Evolutionary conservation across 2,329 filamentous ascomycete genomes (phyloP), one percentile per base, ranked within the genome.

Genomic region (Alternaria sp.): DNA sequence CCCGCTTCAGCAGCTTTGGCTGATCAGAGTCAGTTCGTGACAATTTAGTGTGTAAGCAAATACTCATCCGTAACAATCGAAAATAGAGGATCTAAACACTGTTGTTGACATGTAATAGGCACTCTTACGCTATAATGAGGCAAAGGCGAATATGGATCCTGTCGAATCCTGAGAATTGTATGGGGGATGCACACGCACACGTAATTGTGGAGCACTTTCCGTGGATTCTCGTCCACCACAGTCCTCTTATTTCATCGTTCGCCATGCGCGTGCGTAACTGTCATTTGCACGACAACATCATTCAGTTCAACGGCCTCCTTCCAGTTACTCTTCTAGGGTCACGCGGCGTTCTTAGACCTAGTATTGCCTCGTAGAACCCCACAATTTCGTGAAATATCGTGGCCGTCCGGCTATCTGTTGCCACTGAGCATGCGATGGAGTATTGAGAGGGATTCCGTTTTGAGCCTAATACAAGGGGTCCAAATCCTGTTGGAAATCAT

Each of bases 381-480:
- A 41, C 54, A 51, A 39, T 46, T 17, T 49, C 34, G 13, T 45
- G 23, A 36, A n/a, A 23, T 11, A 28, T 34, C 11, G 24, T 36
- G 40, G 51, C 46, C 54, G 50, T 51, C 53, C 66, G 58, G 44
- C 63, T 65, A 37, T 41, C 39, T 51, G 54, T 23, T 58, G 58
- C 14, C 54, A 39, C 39, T 51, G 49, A 31, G 17, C 24, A 33
- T 46, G 36, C 40, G 36, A 56, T 11, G 1, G 10, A 26, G 5
- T 14, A 34, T 23, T 61, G 58, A 64, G 62, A 45, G 59, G 37
- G 10, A 58, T 67, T 36, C 62, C 52, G 26, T 7, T 50, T 54
- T 26, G 14, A 56, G 54, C 23, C 41, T 60, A 51, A 33, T 39
- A 37, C 21, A 10, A 29, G 28, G 36, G 50, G n/a, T 24, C n/a